Percentiles rank a stretch among this genome's conserved stretches.
Conservation (phyloP, 2,329 filamentous ascomycete genomes). For the Zymoseptoria crescenta region DNA sequence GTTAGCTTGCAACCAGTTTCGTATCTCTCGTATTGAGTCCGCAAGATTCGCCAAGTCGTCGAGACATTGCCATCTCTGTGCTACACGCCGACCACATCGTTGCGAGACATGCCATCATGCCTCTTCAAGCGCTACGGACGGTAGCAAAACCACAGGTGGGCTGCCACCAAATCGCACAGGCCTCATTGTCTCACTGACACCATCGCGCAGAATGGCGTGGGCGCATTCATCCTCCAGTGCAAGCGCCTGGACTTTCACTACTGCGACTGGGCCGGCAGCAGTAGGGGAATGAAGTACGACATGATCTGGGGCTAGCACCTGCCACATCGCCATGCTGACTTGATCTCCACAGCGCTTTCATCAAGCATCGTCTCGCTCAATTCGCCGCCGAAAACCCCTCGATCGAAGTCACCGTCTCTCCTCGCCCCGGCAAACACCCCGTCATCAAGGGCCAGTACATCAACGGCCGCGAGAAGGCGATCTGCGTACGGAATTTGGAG, state of each 20-base stretch:
- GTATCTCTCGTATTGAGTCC: not conserved
- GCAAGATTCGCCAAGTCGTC: not conserved
- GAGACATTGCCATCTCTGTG: not conserved
- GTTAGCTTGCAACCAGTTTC: not conserved
- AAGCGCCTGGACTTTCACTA: constrained; percentile 93
- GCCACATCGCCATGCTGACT: not conserved
- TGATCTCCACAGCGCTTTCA: constrained; percentile 56
- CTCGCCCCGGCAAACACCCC: constrained; percentile 81
- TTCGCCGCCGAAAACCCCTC: constrained; percentile 78
- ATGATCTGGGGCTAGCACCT: not conserved
- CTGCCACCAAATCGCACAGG: not conserved
- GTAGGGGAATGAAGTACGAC: constrained; percentile 81
- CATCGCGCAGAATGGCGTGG: constrained; percentile 73
- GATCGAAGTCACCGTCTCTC: constrained; percentile 86
- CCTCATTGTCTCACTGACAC: not conserved
- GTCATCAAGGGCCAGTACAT: constrained; percentile 86
- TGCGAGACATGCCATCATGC: constrained; percentile 31
- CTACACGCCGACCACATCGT: not conserved
- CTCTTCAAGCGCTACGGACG: constrained; percentile 44
- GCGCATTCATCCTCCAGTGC: constrained; percentile 95
- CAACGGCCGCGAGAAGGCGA: constrained; percentile 75
- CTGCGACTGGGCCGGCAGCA: constrained; percentile 93
- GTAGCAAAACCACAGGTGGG: constrained; percentile 51
- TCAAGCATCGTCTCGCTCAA: constrained; percentile 63
- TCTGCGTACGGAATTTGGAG: constrained; percentile 83